Base-by-base conservation (phyloP, 495 filamentous ascomycete genomes). In the Penicillium samsonianum region DNA sequence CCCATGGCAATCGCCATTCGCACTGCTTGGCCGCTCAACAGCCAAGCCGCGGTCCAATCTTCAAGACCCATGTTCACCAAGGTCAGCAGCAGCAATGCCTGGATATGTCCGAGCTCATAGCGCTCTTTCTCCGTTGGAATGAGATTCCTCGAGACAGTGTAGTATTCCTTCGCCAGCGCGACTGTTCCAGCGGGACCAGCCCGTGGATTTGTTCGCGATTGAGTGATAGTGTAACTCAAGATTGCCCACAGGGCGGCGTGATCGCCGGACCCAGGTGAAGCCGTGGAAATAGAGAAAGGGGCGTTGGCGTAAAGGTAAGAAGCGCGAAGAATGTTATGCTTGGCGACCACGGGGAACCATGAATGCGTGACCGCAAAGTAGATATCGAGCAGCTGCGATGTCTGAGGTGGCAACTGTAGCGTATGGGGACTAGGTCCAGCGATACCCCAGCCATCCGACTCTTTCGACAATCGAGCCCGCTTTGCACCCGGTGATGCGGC, bases 281-380 rank as follows among this genome's bases (percentile, higher is more conserved):
- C 62, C 55, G 73, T 57, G 61, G 72, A 41, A 58, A 76, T 50
- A 72, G 82, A 61, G 60, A 79, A 48, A 63, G 79, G 48, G 57
- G 78, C 40, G 70, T 79, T 80, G 48, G 78, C 72, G 57, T 81
- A 80, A 41, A 75, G 67, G 66, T 83, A 82, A 16, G 77, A 76
- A 12, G 78, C 68, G 45, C 79, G 80, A 6, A 85, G 71, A 11
- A 90, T 73, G 54, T 84, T 84, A 63, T 89, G 84, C 64, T 89
- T 90, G 25, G 88, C 84, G 31, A 86, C 73, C 38, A 90, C 83
- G 4, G 88, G 88, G 17, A 90, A 79, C 88, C 88, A 91, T 11
- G 78, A 79, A 65, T 90, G 84, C 3, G 88, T 90, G 51, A 84
- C 82, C 4, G 87, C 82, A 63, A 90, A 90, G 63, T 89, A 90